Evolutionary conservation across 2,329 filamentous ascomycete genomes (phyloP), one percentile per base, ranked within the genome.

Genomic region (Mollisiaceae sp.): DNA sequence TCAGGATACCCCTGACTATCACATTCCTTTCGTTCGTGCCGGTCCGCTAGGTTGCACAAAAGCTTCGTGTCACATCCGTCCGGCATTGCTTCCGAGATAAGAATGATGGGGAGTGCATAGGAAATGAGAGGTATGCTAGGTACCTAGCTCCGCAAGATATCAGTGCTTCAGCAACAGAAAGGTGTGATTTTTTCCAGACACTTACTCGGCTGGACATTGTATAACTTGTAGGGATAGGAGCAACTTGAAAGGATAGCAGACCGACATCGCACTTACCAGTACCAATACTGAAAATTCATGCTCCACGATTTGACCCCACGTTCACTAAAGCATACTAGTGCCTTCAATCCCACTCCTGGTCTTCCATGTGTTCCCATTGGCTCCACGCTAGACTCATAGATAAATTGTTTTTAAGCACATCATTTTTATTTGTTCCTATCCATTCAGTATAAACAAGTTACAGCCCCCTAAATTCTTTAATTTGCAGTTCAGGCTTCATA

Each of bases 181-280:
- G 27, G 27, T 32, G 27, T 32, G 27, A 32, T 32, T 32, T 32
- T 32, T 6, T 32, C 27, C 3, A 32, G 27, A 32, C 6, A 3
- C 27, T 32, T 32, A 6, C 6, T 32, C 27, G 27, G 27, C 27
- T 32, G 6, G 27, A 32, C 3, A 3, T 32, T 32, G 27, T 32
- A 32, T 32, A 32, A 32, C 3, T 6, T 32, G 27, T 3, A 32
- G 6, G 27, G 27, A 32, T 6, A 32, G 27, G 6, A 32, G 3
- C 6, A 32, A 41, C 38, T 41, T 6, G 45, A 22, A 50, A 22
- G n/a, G 4, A 50, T 9, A 22, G 45, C n/a, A 11, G 22, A 54
- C 5, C 50, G 50, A 54, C 50, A 15, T 54, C 50, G 50, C 50
- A 54, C 24, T 50, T 50, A 20, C 45, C 1, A 50, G 45, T 24